These are phyloP conservation scores for carrot (Daucus carota) DNA, from an alignment of 129 eudicot species.

Conservation along the genomic window DH1_v3.0 NC_030382.2:41221501-41222000, in stretches of 20 bases:
- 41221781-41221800: background rate
- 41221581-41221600: background rate
- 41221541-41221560: background rate
- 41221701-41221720: slow-evolving; percentile 1
- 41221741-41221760: background rate
- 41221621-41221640: background rate
- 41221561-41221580: background rate
- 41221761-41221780: background rate
- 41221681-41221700: background rate
- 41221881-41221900: background rate
- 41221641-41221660: background rate
- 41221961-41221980: too few species aligned
- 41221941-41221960: too few species aligned
- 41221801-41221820: background rate
- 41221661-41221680: background rate
- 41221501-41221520: background rate
- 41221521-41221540: background rate
- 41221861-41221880: background rate
- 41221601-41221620: background rate
- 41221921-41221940: too few species aligned
- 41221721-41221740: background rate
- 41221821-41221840: background rate
- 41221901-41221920: too few species aligned
- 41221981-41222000: too few species aligned
- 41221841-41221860: background rate